These are phyloP conservation scores for Cladosporium austrohemisphaericum DNA, from an alignment of 2,329 filamentous ascomycete species.

Conservation along the genomic window DNA sequence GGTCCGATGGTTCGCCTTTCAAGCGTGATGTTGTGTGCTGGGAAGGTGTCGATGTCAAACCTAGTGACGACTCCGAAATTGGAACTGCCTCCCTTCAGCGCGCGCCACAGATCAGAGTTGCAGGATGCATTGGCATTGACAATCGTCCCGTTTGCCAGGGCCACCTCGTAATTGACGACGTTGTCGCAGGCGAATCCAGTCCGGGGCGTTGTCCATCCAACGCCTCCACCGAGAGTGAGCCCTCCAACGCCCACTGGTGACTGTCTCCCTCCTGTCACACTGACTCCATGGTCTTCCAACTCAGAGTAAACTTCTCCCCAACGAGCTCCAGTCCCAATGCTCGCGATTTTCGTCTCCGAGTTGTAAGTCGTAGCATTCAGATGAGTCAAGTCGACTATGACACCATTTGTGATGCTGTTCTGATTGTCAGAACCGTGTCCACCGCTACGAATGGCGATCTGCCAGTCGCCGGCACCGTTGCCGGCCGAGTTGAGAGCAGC, in stretches of 20 bases:
- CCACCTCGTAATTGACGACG: slow-evolving; percentile 27
- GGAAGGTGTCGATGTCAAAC: slow-evolving; percentile 18
- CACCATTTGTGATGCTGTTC: slow-evolving; percentile 21
- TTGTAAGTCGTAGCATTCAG: slow-evolving; percentile 38
- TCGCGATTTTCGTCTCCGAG: background rate
- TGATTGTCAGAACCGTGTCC: slow-evolving; percentile 11
- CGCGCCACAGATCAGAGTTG: slow-evolving; percentile 24
- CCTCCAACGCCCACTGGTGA: slow-evolving; percentile 29
- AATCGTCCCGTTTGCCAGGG: slow-evolving; percentile 23
- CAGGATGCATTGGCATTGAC: slow-evolving; percentile 21
- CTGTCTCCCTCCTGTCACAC: slow-evolving; percentile 24
- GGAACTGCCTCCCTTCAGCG: slow-evolving; percentile 27
- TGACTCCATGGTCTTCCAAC: slow-evolving; percentile 20
- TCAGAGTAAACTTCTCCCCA: slow-evolving; percentile 25
- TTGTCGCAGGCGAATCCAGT: slow-evolving; percentile 30
- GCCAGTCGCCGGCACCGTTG: slow-evolving; percentile 12
- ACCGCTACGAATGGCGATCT: slow-evolving; percentile 15
- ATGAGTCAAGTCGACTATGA: slow-evolving; percentile 43
- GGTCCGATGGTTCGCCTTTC: slow-evolving; percentile 3
- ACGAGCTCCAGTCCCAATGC: slow-evolving; percentile 23
- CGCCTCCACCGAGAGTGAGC: slow-evolving; percentile 28
- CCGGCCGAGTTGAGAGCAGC: slow-evolving; percentile 4
- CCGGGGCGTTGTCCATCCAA: slow-evolving; percentile 27
- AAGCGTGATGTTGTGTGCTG: slow-evolving; percentile 1
- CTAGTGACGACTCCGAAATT: slow-evolving; percentile 30